These are phyloP conservation scores for Talaromyces liani DNA, from an alignment of 495 filamentous ascomycete species.

Conservation along the genomic window DNA sequence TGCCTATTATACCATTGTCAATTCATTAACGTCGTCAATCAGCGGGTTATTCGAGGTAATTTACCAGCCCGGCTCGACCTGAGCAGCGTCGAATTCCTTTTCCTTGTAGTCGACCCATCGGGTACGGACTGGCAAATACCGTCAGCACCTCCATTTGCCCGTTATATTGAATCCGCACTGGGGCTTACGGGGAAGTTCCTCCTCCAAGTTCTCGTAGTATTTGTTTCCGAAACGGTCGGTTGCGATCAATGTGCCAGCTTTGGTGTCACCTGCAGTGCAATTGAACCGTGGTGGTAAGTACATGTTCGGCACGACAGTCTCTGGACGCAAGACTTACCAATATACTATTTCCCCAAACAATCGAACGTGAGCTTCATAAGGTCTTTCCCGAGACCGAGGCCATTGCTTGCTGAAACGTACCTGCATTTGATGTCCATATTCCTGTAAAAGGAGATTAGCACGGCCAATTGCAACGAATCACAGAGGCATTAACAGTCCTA, in stretches of 20 bases:
- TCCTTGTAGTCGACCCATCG: slow-evolving; percentile 97
- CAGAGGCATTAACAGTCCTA: slow-evolving; percentile 24
- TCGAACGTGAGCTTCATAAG: not conserved
- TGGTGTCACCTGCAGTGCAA: slow-evolving; percentile 79
- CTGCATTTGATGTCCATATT: slow-evolving; percentile 87
- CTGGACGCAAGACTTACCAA: slow-evolving; percentile 42
- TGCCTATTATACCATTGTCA: slow-evolving; percentile 49
- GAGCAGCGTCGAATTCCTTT: slow-evolving; percentile 78
- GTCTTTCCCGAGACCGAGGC: not conserved
- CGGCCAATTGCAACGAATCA: not conserved
- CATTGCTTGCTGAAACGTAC: slow-evolving; percentile 39
- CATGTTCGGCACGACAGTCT: not conserved
- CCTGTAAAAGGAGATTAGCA: slow-evolving; percentile 46
- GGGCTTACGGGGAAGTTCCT: slow-evolving; percentile 85
- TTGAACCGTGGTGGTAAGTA: slow-evolving; percentile 23
- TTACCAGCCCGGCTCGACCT: slow-evolving; percentile 93
- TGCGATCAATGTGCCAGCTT: slow-evolving; percentile 82
- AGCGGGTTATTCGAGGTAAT: too few relatives aligned
- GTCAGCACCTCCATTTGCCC: not conserved
- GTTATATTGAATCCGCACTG: not conserved
- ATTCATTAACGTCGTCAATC: not conserved
- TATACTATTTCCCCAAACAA: slow-evolving; percentile 43
- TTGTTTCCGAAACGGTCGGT: slow-evolving; percentile 92
- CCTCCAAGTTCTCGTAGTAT: slow-evolving; percentile 85
- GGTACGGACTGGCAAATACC: slow-evolving; percentile 63